Evolutionary conservation across 306 rosid genomes (phyloP).

Genomic region (Fragaria iinumae): DNA sequence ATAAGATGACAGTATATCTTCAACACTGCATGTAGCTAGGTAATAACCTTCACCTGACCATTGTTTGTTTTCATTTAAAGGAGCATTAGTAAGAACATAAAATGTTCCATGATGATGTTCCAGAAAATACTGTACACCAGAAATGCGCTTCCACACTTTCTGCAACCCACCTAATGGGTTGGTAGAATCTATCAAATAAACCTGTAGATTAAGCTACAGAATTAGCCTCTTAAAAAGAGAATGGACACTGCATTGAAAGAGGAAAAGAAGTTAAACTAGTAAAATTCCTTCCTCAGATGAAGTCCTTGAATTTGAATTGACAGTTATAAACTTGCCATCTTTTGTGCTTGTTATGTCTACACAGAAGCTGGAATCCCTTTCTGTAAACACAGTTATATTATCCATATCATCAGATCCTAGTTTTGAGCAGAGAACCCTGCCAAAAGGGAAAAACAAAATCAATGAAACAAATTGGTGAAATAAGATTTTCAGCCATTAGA

Average conservation of each 20-base stretch:
- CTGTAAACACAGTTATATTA: slow-evolving; percentile 57
- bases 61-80: slow-evolving; percentile 39
- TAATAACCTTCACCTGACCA: slow-evolving; percentile 71
- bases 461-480: slow-evolving; percentile 14
- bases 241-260: slow-evolving; percentile 14
- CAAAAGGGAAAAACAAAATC: not conserved
- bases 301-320: slow-evolving; percentile 97
- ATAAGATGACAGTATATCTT: slow-evolving; percentile 54
- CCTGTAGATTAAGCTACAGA: slow-evolving; percentile 55
- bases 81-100: slow-evolving; percentile 86
- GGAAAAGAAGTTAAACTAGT: slow-evolving; percentile 26
- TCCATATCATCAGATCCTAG: slow-evolving; percentile 43
- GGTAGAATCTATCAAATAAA: slow-evolving; percentile 67
- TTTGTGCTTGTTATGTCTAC: slow-evolving; percentile 93
- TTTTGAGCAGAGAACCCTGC: slow-evolving; percentile 74
- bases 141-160: slow-evolving; percentile 61
- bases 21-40: slow-evolving; percentile 59
- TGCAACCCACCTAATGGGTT: slow-evolving; percentile 58
- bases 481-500: not conserved
- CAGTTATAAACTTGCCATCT: slow-evolving; percentile 96
- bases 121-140: slow-evolving; percentile 74
- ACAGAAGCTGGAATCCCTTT: slow-evolving; percentile 76
- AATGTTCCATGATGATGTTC: slow-evolving; percentile 85
- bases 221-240: slow-evolving; percentile 30
- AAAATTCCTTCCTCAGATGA: slow-evolving; percentile 96